Evolutionary conservation across 495 filamentous ascomycete species (phyloP).

Genomic region (Trichoderma asperelloides): DNA sequence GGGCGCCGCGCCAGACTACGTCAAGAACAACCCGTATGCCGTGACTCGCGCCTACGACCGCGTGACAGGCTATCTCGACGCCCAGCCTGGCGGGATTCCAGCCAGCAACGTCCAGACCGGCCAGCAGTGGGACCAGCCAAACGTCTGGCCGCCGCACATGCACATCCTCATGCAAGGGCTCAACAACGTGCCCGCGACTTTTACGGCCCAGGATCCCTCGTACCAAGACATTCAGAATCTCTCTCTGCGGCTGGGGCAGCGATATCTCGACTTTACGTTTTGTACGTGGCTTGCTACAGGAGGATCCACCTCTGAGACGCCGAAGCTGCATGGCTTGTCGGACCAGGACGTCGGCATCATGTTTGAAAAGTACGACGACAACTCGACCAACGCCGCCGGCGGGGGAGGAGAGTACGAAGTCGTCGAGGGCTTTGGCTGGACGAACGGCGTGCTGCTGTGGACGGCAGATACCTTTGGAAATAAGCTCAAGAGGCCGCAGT

Average conservation of each 20-base stretch:
- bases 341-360: slow-evolving; percentile 31
- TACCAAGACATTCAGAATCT: slow-evolving; percentile 32
- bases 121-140: slow-evolving; percentile 46
- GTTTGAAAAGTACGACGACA: slow-evolving; percentile 44
- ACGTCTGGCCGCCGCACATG: slow-evolving; percentile 42
- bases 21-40: slow-evolving; percentile 38
- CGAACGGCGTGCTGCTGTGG: slow-evolving; percentile 44
- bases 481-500: slow-evolving; percentile 32
- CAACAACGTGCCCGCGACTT: slow-evolving; percentile 37
- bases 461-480: slow-evolving; percentile 36
- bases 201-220: slow-evolving; percentile 31
- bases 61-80: slow-evolving; percentile 26
- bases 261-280: slow-evolving; percentile 42
- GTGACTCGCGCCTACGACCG: slow-evolving; percentile 30
- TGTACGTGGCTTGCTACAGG: slow-evolving; percentile 44
- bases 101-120: slow-evolving; percentile 37
- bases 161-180: slow-evolving; percentile 40
- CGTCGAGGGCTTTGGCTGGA: slow-evolving; percentile 45
- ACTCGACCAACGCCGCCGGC: slow-evolving; percentile 37
- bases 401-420: slow-evolving; percentile 43
- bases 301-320: slow-evolving; percentile 33
- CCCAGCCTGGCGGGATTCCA: slow-evolving; percentile 32
- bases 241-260: slow-evolving; percentile 34
- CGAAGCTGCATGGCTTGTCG: slow-evolving; percentile 31
- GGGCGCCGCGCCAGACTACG: slow-evolving; percentile 33